Evolutionary conservation across 768 basidiomycete genomes (phyloP).

Genomic region (Macrolepiota fuliginosa): DNA sequence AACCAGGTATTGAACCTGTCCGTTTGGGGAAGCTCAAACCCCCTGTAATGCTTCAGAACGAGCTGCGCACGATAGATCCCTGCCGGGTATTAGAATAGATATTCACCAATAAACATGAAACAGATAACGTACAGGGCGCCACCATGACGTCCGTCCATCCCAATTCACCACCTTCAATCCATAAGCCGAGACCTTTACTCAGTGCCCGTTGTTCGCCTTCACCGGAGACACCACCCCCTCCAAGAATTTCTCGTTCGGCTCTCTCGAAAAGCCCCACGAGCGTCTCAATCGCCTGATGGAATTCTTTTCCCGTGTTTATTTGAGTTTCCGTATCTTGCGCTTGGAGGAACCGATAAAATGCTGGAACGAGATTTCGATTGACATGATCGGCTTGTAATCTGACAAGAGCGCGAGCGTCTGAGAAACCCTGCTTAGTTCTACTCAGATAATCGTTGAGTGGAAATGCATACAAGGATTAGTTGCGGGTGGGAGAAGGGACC

Average conservation of each 20-base stretch:
- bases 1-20: slow-evolving; percentile 52
- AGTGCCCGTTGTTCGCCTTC: slow-evolving; percentile 37
- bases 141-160: slow-evolving; percentile 68
- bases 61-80: slow-evolving; percentile 68
- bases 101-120: background rate
- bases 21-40: slow-evolving; percentile 53
- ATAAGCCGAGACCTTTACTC: slow-evolving; percentile 50
- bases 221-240: slow-evolving; percentile 34
- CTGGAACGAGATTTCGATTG: slow-evolving; percentile 60
- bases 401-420: slow-evolving; percentile 67
- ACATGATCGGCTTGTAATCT: slow-evolving; percentile 69
- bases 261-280: slow-evolving; percentile 57
- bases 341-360: slow-evolving; percentile 75
- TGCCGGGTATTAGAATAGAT: slow-evolving; percentile 21
- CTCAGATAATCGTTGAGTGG: background rate
- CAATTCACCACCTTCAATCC: slow-evolving; percentile 52
- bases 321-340: slow-evolving; percentile 59
- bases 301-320: slow-evolving; percentile 50
- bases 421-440: background rate
- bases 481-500: slow-evolving; percentile 54
- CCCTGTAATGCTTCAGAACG: slow-evolving; percentile 66
- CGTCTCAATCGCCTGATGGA: slow-evolving; percentile 45
- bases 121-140: slow-evolving; percentile 55
- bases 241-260: slow-evolving; percentile 45
- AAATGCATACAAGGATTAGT: slow-evolving; percentile 55